Percentiles rank a stretch among this genome's conserved stretches.
Evolutionary conservation across 495 filamentous ascomycete species (phyloP).

Genomic region (Tuber indicum): DNA sequence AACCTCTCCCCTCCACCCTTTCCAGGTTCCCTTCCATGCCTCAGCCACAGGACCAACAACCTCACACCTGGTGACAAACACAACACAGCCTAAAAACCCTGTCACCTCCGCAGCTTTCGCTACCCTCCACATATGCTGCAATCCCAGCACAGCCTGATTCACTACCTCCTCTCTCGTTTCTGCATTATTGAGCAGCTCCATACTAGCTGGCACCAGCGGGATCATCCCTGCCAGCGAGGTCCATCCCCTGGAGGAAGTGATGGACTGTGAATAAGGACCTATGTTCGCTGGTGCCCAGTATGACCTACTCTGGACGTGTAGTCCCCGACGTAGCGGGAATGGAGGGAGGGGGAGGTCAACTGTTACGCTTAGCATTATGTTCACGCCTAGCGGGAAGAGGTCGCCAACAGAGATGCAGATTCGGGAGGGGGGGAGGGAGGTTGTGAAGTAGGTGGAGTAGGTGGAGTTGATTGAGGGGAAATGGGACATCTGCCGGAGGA

Average conservation of each 20-base stretch:
- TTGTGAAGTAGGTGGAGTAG: conserved; percentile 63
- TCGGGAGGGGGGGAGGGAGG: conserved; percentile 75
- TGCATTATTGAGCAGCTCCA: conserved; percentile 53
- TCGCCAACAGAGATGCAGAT: conserved; percentile 74
- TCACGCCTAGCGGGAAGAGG: conserved; percentile 51
- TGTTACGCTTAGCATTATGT: conserved; percentile 58
- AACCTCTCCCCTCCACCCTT: conserved; percentile 45
- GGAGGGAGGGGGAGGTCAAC: conserved; percentile 44
- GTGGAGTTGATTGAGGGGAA: conserved; percentile 66
- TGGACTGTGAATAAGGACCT: conserved; percentile 91
- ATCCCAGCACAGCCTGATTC: conserved; percentile 55
- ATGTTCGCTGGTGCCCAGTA: conserved; percentile 99
- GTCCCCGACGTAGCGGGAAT: conserved; percentile 44
- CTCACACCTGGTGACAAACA: conserved; percentile 53
- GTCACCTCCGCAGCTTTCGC: conserved; percentile 62
- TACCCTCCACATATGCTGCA: conserved; percentile 89
- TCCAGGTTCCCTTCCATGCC: conserved; percentile 52
- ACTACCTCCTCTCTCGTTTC: conserved; percentile 19
- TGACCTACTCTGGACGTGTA: conserved; percentile 87
- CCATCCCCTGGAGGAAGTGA: conserved; percentile 49
- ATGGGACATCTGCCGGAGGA: conserved; percentile 71
- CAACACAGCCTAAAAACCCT: conserved; percentile 67
- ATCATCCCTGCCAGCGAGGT: conserved; percentile 77
- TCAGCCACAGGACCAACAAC: conserved; percentile 40
- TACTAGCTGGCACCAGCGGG: conserved; percentile 72